Base-by-base conservation (phyloP, 23 red algal genomes). In the Chondrus crispus region DNA sequence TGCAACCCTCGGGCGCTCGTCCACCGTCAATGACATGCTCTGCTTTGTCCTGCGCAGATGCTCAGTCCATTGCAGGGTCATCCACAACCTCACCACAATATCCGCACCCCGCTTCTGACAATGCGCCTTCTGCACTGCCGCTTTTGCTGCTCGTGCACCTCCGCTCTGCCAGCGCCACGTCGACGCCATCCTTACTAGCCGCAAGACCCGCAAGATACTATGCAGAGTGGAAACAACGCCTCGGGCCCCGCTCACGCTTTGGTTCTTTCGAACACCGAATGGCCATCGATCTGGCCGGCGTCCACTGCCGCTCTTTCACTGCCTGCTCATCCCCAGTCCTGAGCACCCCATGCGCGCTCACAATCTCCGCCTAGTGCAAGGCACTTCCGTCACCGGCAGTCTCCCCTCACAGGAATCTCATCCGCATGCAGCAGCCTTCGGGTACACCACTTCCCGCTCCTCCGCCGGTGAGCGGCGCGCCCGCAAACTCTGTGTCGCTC, bases 11-110 rank as follows among this genome's bases (percentile, higher is more conserved):
- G 93, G 93, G 12, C 85, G 93, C 11, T 75, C 84, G 18, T 84
- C 75, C 20, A 29, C 85, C 38, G 82, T 95, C 20, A 95, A 95
- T 50, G 84, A 55, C 32, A 81, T 74, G 68, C 92, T 88, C 33
- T 87, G 68, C 51, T 88, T 83, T 2, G 48, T 82, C n/a, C 92
- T 83, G 0, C 58, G 44, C 45, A 28, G 3, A 12, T 53, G 83
- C 12, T 68, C 92, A 2, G 36, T 87, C 3, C 39, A 66, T 6
- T 2, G 38, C 12, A 88, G 92, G 92, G 41, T 36, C 11, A 70
- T 94, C 6, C 26, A 18, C 22, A 58, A 62, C 24, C 53, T 94
- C 18, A 52, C 14, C 36, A 62, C 70, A 3, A 52, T 24, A 22
- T 33, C 33, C 5, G 90, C 90, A 9, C 42, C 18, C 3, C 36